phyloP scores from a whole-genome alignment of 768 basidiomycete genomes.

The Mycena epipterygia region DNA sequence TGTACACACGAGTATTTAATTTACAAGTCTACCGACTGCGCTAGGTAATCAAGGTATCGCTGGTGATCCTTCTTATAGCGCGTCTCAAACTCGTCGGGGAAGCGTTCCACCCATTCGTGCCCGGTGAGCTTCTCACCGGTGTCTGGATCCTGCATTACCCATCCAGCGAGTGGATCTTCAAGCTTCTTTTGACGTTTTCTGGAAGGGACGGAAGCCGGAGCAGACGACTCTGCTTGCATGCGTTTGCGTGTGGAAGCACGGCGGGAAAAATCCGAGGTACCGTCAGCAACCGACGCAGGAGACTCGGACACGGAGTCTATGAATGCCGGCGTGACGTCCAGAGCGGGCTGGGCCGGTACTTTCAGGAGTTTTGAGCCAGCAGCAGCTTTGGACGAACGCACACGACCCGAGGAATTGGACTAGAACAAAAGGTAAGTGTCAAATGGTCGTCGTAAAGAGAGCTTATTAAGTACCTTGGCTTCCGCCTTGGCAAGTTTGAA shows the following conservation, averaged over 20 bases:
- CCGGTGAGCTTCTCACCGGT: too few species aligned
- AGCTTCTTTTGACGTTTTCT: too few species aligned
- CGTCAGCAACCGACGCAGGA: conserved; percentile 1
- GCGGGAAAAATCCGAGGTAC: neutral
- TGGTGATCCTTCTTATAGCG: neutral
- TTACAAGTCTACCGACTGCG: neutral
- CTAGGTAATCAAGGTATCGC: neutral
- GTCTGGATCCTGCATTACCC: too few species aligned
- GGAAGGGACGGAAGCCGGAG: neutral
- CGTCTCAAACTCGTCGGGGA: neutral
- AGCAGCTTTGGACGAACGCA: conserved; percentile 1
- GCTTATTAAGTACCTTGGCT: neutral
- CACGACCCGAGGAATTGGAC: conserved; percentile 16
- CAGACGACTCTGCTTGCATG: neutral
- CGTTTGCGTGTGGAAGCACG: neutral
- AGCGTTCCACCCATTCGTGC: neutral
- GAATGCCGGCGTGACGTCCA: neutral
- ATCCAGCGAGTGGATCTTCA: too few species aligned
- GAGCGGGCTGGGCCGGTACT: neutral
- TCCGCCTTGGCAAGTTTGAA: conserved; percentile 10
- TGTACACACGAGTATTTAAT: neutral
- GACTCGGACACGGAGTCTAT: neutral
- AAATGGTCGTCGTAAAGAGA: neutral
- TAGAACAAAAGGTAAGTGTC: neutral
- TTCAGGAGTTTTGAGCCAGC: neutral